phyloP scores from a whole-genome alignment of 1,139 yeast species.

The Candida pseudoviswanathii region DNA sequence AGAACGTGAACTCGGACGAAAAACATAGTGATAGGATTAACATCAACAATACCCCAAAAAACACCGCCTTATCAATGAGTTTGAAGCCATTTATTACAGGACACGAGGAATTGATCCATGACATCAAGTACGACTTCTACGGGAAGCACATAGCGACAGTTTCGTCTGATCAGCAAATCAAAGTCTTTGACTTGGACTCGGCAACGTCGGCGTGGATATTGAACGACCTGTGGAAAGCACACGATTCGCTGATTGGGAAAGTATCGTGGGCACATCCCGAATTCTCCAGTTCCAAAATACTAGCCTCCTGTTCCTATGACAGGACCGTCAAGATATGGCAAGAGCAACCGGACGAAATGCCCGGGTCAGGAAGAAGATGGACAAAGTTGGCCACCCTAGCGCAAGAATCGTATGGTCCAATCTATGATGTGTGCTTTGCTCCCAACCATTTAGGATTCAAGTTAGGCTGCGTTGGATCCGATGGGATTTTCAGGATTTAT shows the following conservation, averaged over 20 bases:
- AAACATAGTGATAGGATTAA: neutral
- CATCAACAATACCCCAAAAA: slow-evolving; percentile 12
- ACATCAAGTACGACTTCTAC: slow-evolving; percentile 84
- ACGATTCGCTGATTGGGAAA: slow-evolving; percentile 82
- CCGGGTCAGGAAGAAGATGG: slow-evolving; percentile 84
- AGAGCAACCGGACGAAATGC: slow-evolving; percentile 78
- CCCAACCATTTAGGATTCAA: slow-evolving; percentile 84
- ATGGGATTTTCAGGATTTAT: slow-evolving; percentile 83
- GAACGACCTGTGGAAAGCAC: slow-evolving; percentile 93
- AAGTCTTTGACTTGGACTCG: slow-evolving; percentile 75
- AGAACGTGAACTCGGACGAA: neutral
- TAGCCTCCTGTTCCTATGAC: slow-evolving; percentile 90
- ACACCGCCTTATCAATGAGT: neutral
- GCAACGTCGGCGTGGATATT: slow-evolving; percentile 66
- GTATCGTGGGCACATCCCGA: slow-evolving; percentile 95
- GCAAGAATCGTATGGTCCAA: slow-evolving; percentile 80
- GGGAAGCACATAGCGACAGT: slow-evolving; percentile 91
- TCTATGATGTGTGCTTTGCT: slow-evolving; percentile 87
- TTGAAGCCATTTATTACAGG: slow-evolving; percentile 78
- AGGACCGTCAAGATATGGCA: slow-evolving; percentile 90
- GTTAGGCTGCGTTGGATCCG: slow-evolving; percentile 87
- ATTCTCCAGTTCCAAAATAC: slow-evolving; percentile 69
- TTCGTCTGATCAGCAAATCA: slow-evolving; percentile 88
- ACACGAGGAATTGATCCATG: slow-evolving; percentile 90
- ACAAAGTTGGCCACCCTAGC: slow-evolving; percentile 69